A percentile compares a stretch with the other conserved stretches of the same genome.
Evolutionary conservation across 371 early-diverging fungal genomes (phyloP).

Genomic region (Zychaea mexicana): DNA sequence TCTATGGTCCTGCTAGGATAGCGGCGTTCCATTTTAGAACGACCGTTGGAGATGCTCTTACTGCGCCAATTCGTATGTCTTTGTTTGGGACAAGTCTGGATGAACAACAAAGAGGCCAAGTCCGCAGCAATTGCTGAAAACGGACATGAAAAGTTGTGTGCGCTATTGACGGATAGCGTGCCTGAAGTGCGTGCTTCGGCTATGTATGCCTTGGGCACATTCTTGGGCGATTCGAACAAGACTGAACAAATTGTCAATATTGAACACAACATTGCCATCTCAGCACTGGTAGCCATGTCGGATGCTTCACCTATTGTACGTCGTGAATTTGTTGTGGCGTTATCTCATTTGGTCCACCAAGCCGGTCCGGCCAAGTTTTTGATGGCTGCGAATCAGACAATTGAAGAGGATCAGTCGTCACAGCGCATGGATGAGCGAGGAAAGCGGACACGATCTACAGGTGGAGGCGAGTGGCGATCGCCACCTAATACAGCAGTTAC

Average conservation of each 20-base stretch:
- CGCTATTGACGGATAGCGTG: slow-evolving; percentile 67
- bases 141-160: slow-evolving; percentile 69
- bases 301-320: slow-evolving; percentile 88
- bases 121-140: slow-evolving; percentile 69
- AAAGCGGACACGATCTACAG: not conserved
- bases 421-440: slow-evolving; percentile 13
- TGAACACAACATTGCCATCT: slow-evolving; percentile 69
- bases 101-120: slow-evolving; percentile 76
- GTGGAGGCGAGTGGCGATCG: not conserved
- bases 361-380: slow-evolving; percentile 63
- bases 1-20: too few relatives aligned
- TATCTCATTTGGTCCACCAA: slow-evolving; percentile 69
- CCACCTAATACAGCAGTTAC: not conserved
- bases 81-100: slow-evolving; percentile 87
- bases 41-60: too few relatives aligned
- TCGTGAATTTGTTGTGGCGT: slow-evolving; percentile 73
- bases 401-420: slow-evolving; percentile 59
- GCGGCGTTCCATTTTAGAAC: too few relatives aligned
- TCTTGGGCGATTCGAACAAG: slow-evolving; percentile 77
- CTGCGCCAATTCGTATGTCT: slow-evolving; percentile 91
- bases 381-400: slow-evolving; percentile 63
- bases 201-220: slow-evolving; percentile 75
- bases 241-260: slow-evolving; percentile 72
- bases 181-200: slow-evolving; percentile 89
- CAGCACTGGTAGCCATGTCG: slow-evolving; percentile 61